phyloP scores from a whole-genome alignment of 768 basidiomycete genomes.

The Suillus alpinus region DNA sequence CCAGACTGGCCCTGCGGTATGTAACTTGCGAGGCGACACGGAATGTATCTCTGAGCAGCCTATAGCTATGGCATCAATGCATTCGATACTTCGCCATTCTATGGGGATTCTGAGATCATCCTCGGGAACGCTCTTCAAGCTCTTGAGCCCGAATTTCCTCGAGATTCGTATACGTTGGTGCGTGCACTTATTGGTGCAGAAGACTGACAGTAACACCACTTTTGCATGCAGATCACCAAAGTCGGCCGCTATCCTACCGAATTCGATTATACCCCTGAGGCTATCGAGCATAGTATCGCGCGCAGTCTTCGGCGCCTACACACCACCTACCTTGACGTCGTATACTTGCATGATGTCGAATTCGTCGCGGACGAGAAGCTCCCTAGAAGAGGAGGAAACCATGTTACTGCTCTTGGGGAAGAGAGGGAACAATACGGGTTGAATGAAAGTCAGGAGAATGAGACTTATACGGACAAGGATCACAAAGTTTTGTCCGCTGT shows the following conservation, averaged over 20 bases:
- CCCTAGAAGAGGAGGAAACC: conserved; percentile 53
- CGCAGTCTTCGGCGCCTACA: conserved; percentile 67
- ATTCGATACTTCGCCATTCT: conserved; percentile 82
- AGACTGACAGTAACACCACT: not conserved
- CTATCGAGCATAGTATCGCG: conserved; percentile 62
- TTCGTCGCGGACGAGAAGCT: conserved; percentile 57
- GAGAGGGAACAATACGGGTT: conserved; percentile 68
- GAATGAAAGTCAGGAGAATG: conserved; percentile 50
- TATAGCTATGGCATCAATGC: conserved; percentile 74
- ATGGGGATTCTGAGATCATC: conserved; percentile 77
- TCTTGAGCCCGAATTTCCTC: conserved; percentile 68
- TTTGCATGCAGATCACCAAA: conserved; percentile 74
- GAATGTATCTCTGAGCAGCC: not conserved
- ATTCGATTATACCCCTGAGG: conserved; percentile 74
- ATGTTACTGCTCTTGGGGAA: conserved; percentile 48
- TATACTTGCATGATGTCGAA: conserved; percentile 86
- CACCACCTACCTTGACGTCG: conserved; percentile 75
- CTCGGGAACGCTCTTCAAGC: conserved; percentile 63
- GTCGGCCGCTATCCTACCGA: conserved; percentile 66
- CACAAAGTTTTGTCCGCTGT: conserved; percentile 67
- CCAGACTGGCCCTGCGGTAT: conserved; percentile 76
- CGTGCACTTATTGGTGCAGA: not conserved
- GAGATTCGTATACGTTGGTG: conserved; percentile 75
- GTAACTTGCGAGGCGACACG: conserved; percentile 5
- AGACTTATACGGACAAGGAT: conserved; percentile 67